Evolutionary conservation across 257 asterid genomes (phyloP).

Genomic region (Nicotiana obtusifolia): DNA sequence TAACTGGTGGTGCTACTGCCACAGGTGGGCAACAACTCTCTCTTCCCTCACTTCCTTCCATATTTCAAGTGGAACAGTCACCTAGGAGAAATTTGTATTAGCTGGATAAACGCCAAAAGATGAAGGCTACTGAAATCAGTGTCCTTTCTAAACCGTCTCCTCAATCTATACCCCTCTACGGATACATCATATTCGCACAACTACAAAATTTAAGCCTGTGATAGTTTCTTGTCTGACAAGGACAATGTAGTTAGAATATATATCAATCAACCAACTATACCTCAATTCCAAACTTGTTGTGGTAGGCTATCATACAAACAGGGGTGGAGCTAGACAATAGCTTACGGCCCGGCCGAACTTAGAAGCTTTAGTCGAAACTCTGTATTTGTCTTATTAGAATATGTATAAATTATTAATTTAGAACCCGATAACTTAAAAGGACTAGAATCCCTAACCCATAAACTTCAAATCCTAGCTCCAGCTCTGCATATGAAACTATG

Average conservation of each 20-base stretch:
- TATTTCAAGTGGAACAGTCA: slow-evolving; percentile 4
- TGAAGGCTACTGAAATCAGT: not conserved
- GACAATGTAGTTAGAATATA: not conserved
- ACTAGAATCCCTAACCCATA: too few relatives aligned
- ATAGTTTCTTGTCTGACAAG: not conserved
- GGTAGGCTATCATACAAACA: not conserved
- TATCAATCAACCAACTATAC: not conserved
- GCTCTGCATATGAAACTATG: not conserved
- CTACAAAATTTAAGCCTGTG: not conserved
- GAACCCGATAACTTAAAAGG: too few relatives aligned
- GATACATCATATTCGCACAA: not conserved
- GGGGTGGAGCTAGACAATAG: too few relatives aligned
- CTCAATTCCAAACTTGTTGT: not conserved
- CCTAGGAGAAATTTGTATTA: slow-evolving; percentile 17
- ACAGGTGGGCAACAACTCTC: slow-evolving; percentile 21
- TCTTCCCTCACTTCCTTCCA: slow-evolving; percentile 12
- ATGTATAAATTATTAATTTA: too few relatives aligned
- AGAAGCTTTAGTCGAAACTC: too few relatives aligned
- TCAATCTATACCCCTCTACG: not conserved
- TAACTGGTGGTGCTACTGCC: slow-evolving; percentile 20
- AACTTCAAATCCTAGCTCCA: too few relatives aligned
- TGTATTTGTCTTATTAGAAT: too few relatives aligned
- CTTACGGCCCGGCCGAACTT: too few relatives aligned
- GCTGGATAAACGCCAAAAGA: not conserved
- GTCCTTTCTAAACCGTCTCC: not conserved